Conservation (phyloP, 192 early-diverging fungal genomes). For the Entrophospora sp. region DNA sequence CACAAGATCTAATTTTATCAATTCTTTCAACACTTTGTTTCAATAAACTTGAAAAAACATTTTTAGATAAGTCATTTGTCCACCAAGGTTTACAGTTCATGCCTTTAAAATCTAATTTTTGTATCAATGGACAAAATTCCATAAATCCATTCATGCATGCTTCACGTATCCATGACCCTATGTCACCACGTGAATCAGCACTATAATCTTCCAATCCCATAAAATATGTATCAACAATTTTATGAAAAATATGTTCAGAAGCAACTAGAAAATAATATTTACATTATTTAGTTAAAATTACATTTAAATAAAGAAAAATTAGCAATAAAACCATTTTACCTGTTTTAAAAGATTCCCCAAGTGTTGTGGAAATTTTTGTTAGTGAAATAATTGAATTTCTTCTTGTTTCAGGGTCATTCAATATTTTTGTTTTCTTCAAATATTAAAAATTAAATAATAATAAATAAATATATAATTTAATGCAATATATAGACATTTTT, state of each 20-base stretch:
- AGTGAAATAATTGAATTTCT: conserved; percentile 58
- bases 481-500: too few species aligned
- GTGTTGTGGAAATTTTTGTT: conserved; percentile 32
- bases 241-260: conserved; percentile 29
- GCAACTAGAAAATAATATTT: conserved; percentile 5
- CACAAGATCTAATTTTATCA: conserved; percentile 69
- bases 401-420: conserved; percentile 58
- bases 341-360: conserved; percentile 28
- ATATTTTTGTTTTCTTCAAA: conserved; percentile 10
- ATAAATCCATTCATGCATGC: conserved; percentile 53
- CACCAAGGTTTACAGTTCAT: conserved; percentile 25
- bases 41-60: conserved; percentile 42
- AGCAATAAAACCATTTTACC: too few species aligned
- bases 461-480: too few species aligned
- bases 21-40: conserved; percentile 88
- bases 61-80: conserved; percentile 25
- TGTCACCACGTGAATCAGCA: conserved; percentile 86
- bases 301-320: neutral
- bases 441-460: conserved; percentile 5
- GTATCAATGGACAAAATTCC: conserved; percentile 33
- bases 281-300: conserved; percentile 17
- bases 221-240: conserved; percentile 45
- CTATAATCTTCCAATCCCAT: conserved; percentile 75
- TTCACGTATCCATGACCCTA: conserved; percentile 88
- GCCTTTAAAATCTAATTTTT: conserved; percentile 22